Evolutionary conservation across 73 alveolate species (phyloP).

Genomic region (Paramecium pentaurelia): DNA sequence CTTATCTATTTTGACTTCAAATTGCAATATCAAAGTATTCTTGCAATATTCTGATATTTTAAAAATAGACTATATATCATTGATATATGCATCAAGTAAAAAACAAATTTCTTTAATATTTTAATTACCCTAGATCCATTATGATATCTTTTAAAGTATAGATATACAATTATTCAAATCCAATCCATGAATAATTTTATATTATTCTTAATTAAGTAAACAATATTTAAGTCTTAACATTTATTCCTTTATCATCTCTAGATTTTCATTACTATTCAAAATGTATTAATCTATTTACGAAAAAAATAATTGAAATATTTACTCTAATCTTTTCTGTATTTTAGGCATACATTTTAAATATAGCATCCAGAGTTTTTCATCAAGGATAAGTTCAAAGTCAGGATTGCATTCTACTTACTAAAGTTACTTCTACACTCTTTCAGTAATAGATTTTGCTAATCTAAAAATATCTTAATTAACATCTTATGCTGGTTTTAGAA

Average conservation of each 20-base stretch:
- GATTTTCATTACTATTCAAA: neutral
- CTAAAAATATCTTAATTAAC: neutral
- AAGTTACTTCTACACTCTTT: neutral
- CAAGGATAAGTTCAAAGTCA: neutral
- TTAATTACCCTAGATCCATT: neutral
- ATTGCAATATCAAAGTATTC: neutral
- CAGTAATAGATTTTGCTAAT: neutral
- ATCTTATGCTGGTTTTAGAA: neutral
- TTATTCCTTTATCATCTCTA: neutral
- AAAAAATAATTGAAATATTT: neutral
- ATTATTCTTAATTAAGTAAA: neutral
- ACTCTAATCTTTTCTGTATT: neutral
- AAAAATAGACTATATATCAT: neutral
- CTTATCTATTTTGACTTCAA: neutral
- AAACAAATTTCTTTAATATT: neutral
- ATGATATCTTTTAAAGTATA: neutral
- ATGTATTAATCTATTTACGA: neutral
- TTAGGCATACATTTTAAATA: neutral
- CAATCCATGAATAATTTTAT: too few species aligned
- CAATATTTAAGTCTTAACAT: neutral
- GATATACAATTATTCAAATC: neutral
- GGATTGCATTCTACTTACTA: neutral
- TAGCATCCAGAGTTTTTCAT: neutral
- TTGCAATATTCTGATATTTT: neutral
- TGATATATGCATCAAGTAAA: neutral